A percentile compares a stretch with the other conserved stretches of the same genome.
Evolutionary conservation across 768 basidiomycete genomes (phyloP).

Genomic region (Rossbeevera mucosa): DNA sequence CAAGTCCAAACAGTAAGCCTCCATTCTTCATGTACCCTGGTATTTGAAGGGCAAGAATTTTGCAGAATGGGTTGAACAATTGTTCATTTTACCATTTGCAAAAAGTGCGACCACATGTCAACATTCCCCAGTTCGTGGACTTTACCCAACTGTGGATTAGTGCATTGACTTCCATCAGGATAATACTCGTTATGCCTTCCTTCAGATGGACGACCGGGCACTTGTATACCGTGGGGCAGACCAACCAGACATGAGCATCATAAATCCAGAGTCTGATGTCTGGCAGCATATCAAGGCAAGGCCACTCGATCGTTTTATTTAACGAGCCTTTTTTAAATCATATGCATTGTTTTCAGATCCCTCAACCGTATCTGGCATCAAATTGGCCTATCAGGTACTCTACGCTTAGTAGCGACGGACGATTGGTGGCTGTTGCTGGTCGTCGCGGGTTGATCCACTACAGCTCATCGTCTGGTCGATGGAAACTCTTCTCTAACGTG

Average conservation of each 20-base stretch:
- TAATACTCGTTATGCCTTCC: constrained; percentile 91
- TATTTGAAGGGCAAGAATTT: constrained; percentile 2
- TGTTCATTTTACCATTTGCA: constrained; percentile 87
- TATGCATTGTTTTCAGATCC: constrained; percentile 54
- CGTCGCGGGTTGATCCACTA: constrained; percentile 89
- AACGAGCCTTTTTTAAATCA: not conserved
- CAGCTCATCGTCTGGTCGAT: constrained; percentile 88
- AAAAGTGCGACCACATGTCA: constrained; percentile 92
- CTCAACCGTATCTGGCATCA: constrained; percentile 77
- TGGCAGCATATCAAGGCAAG: constrained; percentile 93
- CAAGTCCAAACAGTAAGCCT: constrained; percentile 46
- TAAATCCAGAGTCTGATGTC: constrained; percentile 95
- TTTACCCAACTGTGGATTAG: not conserved
- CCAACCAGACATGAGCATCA: constrained; percentile 96
- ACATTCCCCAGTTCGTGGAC: constrained; percentile 72
- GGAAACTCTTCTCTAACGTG: constrained; percentile 84
- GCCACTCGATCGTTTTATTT: constrained; percentile 3
- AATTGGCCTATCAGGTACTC: constrained; percentile 97
- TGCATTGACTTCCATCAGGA: constrained; percentile 50
- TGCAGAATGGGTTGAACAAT: constrained; percentile 58
- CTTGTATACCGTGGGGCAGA: constrained; percentile 94
- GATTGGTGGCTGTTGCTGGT: constrained; percentile 90
- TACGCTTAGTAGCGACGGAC: constrained; percentile 83
- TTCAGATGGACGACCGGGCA: constrained; percentile 92
- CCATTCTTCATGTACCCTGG: not conserved